Evolutionary conservation across 371 early-diverging fungal genomes (phyloP).

Genomic region (Thermomucor indicae-seudaticae): DNA sequence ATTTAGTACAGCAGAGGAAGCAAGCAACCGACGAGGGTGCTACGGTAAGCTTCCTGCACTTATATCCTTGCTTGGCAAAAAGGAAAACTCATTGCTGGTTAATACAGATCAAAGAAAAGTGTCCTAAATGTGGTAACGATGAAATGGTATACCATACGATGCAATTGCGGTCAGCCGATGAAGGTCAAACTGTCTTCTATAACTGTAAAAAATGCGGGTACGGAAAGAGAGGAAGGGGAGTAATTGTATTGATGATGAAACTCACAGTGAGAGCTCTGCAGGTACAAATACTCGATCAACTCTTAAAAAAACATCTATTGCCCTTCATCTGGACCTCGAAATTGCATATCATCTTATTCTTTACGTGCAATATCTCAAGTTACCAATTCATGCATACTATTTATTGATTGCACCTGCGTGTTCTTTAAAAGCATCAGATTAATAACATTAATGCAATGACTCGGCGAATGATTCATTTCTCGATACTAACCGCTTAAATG

Average conservation of each 20-base stretch:
- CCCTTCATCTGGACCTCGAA: no score
- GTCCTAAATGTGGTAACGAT: conserved; percentile 91
- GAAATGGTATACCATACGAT: conserved; percentile 99
- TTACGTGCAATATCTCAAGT: no score
- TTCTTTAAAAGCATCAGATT: neutral
- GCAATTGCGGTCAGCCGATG: conserved; percentile 99
- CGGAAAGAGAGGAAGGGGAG: no score
- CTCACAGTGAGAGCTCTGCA: no score
- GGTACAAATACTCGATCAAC: no score
- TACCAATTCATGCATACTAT: no score
- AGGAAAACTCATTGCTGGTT: neutral
- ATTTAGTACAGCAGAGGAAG: conserved; percentile 58
- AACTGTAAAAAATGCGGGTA: conserved; percentile 97
- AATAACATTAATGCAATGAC: no score
- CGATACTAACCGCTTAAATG: conserved; percentile 15
- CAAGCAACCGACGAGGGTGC: conserved; percentile 64
- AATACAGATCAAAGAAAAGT: conserved; percentile 88
- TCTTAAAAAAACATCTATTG: no score
- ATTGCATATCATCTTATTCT: no score
- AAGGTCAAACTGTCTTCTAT: conserved; percentile 99
- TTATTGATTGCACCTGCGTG: neutral
- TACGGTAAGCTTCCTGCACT: conserved; percentile 46
- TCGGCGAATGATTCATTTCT: neutral
- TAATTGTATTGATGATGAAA: no score
- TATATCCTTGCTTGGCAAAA: neutral